These are phyloP conservation scores for Cryptococcus floricola DNA, from an alignment of 1,284 basidiomycete genomes.

Conservation along the genomic window DNA sequence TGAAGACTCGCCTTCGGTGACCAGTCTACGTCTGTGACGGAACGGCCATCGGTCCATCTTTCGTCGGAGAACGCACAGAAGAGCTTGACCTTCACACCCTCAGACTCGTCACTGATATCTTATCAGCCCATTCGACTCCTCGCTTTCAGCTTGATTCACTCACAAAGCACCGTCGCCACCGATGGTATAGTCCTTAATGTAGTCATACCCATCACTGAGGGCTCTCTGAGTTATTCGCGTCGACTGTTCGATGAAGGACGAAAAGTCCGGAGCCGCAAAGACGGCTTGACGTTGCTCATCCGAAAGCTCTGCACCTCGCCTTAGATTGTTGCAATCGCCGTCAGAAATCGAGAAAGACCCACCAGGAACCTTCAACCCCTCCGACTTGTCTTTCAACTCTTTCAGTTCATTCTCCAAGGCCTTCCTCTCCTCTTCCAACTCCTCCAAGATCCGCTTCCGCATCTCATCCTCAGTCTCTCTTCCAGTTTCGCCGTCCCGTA, in stretches of 20 bases:
- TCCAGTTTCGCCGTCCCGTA: slow-evolving; percentile 31
- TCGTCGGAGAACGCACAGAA: slow-evolving; percentile 87
- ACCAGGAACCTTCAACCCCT: slow-evolving; percentile 56
- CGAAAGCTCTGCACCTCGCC: slow-evolving; percentile 61
- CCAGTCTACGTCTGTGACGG: slow-evolving; percentile 96
- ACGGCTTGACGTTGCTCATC: slow-evolving; percentile 78
- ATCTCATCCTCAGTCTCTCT: slow-evolving; percentile 66
- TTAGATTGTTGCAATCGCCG: not conserved
- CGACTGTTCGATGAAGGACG: slow-evolving; percentile 90
- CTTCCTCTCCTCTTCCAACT: slow-evolving; percentile 58
- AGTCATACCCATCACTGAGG: slow-evolving; percentile 94
- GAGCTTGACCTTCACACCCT: slow-evolving; percentile 79
- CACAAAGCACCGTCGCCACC: slow-evolving; percentile 70
- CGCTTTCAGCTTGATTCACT: slow-evolving; percentile 31
- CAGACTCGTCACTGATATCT: slow-evolving; percentile 69
- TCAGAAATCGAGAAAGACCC: not conserved
- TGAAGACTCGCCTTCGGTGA: slow-evolving; percentile 72
- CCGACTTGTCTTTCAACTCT: slow-evolving; percentile 72
- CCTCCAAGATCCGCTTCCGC: slow-evolving; percentile 59
- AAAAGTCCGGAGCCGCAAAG: slow-evolving; percentile 78
- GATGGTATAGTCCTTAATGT: slow-evolving; percentile 90
- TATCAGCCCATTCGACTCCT: not conserved
- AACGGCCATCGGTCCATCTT: slow-evolving; percentile 80
- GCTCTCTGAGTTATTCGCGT: slow-evolving; percentile 93
- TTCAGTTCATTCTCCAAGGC: slow-evolving; percentile 71